These are phyloP conservation scores for Rutidosis leptorrhynchoides DNA, from an alignment of 129 eudicot genomes.

Conservation along the genomic window DNA sequence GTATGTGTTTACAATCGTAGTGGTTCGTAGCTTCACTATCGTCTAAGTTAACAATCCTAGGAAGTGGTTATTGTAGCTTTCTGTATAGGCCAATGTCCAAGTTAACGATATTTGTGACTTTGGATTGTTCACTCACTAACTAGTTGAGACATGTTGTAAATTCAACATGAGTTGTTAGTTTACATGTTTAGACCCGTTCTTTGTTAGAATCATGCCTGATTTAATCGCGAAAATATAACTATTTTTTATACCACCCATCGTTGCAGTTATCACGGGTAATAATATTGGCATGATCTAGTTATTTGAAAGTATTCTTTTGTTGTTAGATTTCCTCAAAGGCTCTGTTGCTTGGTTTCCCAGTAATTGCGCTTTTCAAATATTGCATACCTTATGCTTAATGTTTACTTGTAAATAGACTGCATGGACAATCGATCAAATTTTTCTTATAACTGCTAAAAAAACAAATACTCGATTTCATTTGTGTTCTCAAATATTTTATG, in stretches of 20 bases:
- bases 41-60: too few relatives aligned
- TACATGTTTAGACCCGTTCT: neutral
- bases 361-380: neutral
- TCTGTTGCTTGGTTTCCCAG: neutral
- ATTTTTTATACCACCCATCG: neutral
- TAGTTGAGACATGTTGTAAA: neutral
- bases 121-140: neutral
- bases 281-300: neutral
- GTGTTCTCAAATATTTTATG: constrained; percentile 7
- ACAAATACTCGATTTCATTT: neutral
- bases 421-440: neutral
- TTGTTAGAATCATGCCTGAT: neutral
- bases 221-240: neutral
- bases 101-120: neutral
- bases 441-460: neutral
- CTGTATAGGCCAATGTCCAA: too few relatives aligned
- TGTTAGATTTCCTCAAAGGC: neutral
- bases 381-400: neutral
- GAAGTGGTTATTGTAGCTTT: too few relatives aligned
- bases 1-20: too few relatives aligned
- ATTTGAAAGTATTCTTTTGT: neutral
- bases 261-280: neutral
- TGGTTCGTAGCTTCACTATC: too few relatives aligned
- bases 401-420: neutral
- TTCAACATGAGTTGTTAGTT: neutral